Evolutionary conservation across 805 yeast species (phyloP).

Genomic region (Myxozyma nipponensis): DNA sequence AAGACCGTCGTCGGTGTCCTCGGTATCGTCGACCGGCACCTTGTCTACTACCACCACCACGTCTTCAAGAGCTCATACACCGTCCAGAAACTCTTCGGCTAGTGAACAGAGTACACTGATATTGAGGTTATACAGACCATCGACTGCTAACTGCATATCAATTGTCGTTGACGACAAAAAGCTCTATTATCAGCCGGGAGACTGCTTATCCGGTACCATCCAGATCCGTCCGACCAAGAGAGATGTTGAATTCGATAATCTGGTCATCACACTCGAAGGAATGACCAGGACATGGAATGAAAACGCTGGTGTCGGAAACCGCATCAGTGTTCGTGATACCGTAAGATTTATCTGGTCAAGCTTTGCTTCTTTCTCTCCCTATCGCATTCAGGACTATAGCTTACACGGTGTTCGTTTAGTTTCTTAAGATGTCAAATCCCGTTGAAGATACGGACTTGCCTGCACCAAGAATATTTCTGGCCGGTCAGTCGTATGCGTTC

Average conservation of each 20-base stretch:
- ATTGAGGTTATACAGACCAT: background rate
- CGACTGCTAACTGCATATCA: background rate
- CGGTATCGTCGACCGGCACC: background rate
- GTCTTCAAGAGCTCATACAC: too few relatives aligned
- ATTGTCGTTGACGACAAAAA: constrained; percentile 10
- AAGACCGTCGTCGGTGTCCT: background rate
- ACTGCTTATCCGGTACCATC: constrained; percentile 16
- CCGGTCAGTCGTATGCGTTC: constrained; percentile 14
- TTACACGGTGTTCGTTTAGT: constrained; percentile 1
- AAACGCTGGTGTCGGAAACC: constrained; percentile 3
- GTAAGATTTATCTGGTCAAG: constrained; percentile 4
- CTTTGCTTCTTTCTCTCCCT: too few relatives aligned
- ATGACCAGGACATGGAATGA: constrained; percentile 14
- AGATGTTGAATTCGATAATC: constrained; percentile 3
- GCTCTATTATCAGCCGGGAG: constrained; percentile 16
- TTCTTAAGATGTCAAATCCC: constrained; percentile 15
- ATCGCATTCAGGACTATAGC: background rate
- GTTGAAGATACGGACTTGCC: constrained; percentile 16
- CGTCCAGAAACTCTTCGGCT: too few relatives aligned
- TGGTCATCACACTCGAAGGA: constrained; percentile 19
- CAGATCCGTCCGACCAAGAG: background rate
- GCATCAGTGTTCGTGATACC: constrained; percentile 4
- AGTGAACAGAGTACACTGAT: too few relatives aligned
- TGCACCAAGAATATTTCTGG: background rate
- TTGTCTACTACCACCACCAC: too few relatives aligned